phyloP scores from a whole-genome alignment of 768 basidiomycete genomes.

The Lactarius indigo region DNA sequence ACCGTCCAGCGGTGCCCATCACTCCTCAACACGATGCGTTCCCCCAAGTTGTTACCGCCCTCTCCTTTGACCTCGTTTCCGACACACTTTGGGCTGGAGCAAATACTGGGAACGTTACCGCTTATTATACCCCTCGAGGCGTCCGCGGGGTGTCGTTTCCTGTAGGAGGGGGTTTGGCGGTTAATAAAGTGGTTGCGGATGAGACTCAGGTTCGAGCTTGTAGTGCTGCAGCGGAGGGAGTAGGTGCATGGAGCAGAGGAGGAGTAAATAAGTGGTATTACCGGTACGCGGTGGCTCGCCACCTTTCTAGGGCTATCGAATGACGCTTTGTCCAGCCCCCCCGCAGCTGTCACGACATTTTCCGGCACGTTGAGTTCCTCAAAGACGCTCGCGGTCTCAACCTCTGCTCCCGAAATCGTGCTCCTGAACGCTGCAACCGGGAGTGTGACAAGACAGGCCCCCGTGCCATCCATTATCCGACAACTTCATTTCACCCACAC shows the following conservation, averaged over 20 bases:
- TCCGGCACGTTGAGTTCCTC: conserved; percentile 50
- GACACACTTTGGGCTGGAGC: conserved; percentile 88
- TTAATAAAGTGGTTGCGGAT: conserved; percentile 71
- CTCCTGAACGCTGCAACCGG: conserved; percentile 77
- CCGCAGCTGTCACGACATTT: conserved; percentile 37
- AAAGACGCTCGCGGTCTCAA: conserved; percentile 57
- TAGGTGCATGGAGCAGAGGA: conserved; percentile 82
- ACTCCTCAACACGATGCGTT: conserved; percentile 27
- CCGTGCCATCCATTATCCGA: conserved; percentile 54
- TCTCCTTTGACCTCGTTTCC: conserved; percentile 88
- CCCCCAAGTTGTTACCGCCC: conserved; percentile 59
- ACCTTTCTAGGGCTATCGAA: conserved; percentile 41
- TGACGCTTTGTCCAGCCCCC: conserved; percentile 30
- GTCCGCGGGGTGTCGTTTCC: conserved; percentile 70
- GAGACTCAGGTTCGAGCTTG: conserved; percentile 75
- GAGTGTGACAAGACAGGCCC: conserved; percentile 51
- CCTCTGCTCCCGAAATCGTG: conserved; percentile 55
- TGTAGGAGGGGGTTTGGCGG: conserved; percentile 62
- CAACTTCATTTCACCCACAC: conserved; percentile 67
- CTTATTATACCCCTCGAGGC: conserved; percentile 61
- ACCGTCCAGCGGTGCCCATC: conserved; percentile 28
- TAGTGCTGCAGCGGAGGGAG: conserved; percentile 54
- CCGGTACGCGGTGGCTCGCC: conserved; percentile 48
- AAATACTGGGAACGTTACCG: conserved; percentile 63
- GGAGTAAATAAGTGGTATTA: conserved; percentile 82